A percentile compares a stretch with the other conserved stretches of the same genome.
Conservation (phyloP, 2,329 filamentous ascomycete genomes). For the Cladophialophora bantiana region DNA sequence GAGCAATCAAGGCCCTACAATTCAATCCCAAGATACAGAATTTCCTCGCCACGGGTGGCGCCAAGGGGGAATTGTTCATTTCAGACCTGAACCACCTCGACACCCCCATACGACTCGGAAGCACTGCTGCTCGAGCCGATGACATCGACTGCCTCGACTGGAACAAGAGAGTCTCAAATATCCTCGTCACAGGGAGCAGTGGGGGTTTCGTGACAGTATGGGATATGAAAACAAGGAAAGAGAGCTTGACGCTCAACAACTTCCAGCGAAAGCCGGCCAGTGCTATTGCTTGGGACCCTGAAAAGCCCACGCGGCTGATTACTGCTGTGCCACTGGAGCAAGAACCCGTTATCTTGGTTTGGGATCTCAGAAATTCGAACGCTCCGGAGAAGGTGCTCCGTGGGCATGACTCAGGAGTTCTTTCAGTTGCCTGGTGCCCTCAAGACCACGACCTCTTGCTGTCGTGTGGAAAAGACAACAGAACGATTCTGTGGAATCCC, state of each 20-base stretch:
- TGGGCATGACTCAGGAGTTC: slow-evolving; percentile 91
- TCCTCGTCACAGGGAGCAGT: slow-evolving; percentile 89
- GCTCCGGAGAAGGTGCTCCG: slow-evolving; percentile 84
- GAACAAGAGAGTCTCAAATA: slow-evolving; percentile 98
- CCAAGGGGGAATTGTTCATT: slow-evolving; percentile 95
- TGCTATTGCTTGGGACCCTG: slow-evolving; percentile 95
- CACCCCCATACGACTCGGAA: slow-evolving; percentile 88
- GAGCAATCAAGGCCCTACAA: slow-evolving; percentile 90
- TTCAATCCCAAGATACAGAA: slow-evolving; percentile 95
- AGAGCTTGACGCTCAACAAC: slow-evolving; percentile 92
- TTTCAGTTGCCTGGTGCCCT: slow-evolving; percentile 93
- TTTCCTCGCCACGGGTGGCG: slow-evolving; percentile 87
- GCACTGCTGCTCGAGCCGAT: slow-evolving; percentile 84
- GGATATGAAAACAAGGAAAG: slow-evolving; percentile 98
- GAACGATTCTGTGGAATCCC: slow-evolving; percentile 94
- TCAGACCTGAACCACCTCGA: slow-evolving; percentile 91
- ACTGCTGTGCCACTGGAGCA: slow-evolving; percentile 91
- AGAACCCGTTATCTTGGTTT: slow-evolving; percentile 85
- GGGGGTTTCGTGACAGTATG: slow-evolving; percentile 97
- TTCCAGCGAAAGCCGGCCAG: slow-evolving; percentile 89
- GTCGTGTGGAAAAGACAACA: slow-evolving; percentile 95
- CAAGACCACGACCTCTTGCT: slow-evolving; percentile 89
- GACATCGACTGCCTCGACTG: slow-evolving; percentile 97
- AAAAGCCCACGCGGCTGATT: slow-evolving; percentile 84
- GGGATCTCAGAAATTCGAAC: slow-evolving; percentile 96